Evolutionary conservation across 805 yeast species (phyloP), one percentile per base, ranked within the genome.

Genomic region (Ogataea siamensis): DNA sequence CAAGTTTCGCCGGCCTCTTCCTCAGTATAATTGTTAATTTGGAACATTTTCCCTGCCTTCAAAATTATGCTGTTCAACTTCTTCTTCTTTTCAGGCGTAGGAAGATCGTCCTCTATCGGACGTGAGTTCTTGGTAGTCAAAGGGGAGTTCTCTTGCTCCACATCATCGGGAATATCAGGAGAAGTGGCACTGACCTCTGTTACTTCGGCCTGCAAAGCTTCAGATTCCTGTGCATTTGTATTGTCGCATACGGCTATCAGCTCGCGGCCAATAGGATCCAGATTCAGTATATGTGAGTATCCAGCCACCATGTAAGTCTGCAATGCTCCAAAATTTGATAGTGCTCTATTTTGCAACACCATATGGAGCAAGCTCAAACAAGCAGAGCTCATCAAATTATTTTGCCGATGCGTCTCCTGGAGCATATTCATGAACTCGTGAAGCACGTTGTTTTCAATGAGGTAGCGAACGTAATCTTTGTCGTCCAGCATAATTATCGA

Each of bases 341-440:
- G 37, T 4, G 35, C 30, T 8, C 45, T 33, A 34, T 57, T 49
- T 8, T 55, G 55, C 4, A 44, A 12, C 3, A 61, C 34, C 7
- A 51, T 19, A 22, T 47, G 45, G 27, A 61, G 33, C 16, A 89
- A 66, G 55, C 84, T 88, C 31, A 87, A 66, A 46, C 91, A 74
- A 5, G 89, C 74, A 0, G 96, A 87, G 52, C 78, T 83, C 3
- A 83, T 71, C 42, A 88, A 62, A 53, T 80, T 83, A 55, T 84
- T 78, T 25, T 62, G 60, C 20, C 66, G 60, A 5, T 71, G 64
- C 7, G 76, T 73, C 10, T 65, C 70, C 15, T 65, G 60, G 44
- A 84, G 66, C 33, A 77, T 64, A 1, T 58, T 53, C 40, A 85
- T 69, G 22, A 80, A 67, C 16, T 46, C 50, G 5, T 61, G 58